Conservation (phyloP, 257 asterid genomes). For the Rehmannia glutinosa region DNA sequence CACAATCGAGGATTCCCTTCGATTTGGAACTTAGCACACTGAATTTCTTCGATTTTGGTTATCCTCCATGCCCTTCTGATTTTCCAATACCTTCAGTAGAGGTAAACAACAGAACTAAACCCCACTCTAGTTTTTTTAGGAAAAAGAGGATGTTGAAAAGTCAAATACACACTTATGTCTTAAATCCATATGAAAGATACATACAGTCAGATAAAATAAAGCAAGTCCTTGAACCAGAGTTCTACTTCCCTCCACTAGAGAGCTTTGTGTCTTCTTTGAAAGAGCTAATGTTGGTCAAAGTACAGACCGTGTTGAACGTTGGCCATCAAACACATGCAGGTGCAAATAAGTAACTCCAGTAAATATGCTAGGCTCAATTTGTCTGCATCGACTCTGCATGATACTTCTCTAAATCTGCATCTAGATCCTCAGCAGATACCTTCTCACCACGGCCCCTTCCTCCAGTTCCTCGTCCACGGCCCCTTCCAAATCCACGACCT, state of each 20-base stretch:
- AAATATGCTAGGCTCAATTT: slow-evolving; percentile 18
- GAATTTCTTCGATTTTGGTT: slow-evolving; percentile 7
- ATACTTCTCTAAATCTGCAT: slow-evolving; percentile 76
- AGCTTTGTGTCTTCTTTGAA: slow-evolving; percentile 20
- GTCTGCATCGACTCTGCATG: slow-evolving; percentile 49
- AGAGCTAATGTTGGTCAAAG: slow-evolving; percentile 20
- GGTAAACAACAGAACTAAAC: not conserved
- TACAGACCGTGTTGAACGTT: slow-evolving; percentile 19
- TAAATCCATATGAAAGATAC: slow-evolving; percentile 21
- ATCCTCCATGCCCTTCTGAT: too few species aligned
- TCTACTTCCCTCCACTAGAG: slow-evolving; percentile 9
- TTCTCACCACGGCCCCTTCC: slow-evolving; percentile 44
- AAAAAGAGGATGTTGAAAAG: not conserved
- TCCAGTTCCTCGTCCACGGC: slow-evolving; percentile 37
- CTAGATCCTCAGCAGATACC: slow-evolving; percentile 70
- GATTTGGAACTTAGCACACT: not conserved
- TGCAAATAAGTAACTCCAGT: slow-evolving; percentile 6
- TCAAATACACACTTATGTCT: slow-evolving; percentile 22
- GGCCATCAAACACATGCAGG: slow-evolving; percentile 8
- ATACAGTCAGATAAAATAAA: slow-evolving; percentile 15
- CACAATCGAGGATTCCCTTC: not conserved
- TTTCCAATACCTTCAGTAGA: not conserved
- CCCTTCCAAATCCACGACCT: slow-evolving; percentile 40
- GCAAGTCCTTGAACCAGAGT: slow-evolving; percentile 18
- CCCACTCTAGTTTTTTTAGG: not conserved